Conservation (phyloP, 176 grass and related monocot genomes). For the Elaeis guineensis region DNA sequence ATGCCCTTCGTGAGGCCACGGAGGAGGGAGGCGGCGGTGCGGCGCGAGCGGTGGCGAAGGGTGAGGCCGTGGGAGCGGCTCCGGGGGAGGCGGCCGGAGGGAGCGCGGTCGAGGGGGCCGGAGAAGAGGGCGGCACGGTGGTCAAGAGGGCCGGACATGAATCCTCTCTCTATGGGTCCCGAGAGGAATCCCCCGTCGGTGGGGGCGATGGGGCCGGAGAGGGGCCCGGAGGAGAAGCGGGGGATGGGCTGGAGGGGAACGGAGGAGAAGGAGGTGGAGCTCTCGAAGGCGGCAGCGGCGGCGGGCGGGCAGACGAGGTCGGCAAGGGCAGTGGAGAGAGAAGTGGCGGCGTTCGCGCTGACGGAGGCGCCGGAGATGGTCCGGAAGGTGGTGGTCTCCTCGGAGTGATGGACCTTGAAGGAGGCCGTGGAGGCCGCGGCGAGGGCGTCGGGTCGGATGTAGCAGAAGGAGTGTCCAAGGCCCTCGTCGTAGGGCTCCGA, state of each 20-base stretch:
- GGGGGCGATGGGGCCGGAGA: slow-evolving; percentile 38
- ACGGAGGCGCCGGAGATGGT: slow-evolving; percentile 64
- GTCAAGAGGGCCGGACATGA: slow-evolving; percentile 72
- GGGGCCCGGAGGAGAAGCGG: slow-evolving; percentile 50
- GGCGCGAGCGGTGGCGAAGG: slow-evolving; percentile 24
- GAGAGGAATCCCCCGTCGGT: slow-evolving; percentile 38
- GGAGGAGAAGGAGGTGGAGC: slow-evolving; percentile 78
- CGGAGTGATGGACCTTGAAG: slow-evolving; percentile 6
- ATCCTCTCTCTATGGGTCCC: slow-evolving; percentile 51
- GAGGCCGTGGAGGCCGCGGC: slow-evolving; percentile 21
- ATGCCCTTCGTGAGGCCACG: slow-evolving; percentile 18
- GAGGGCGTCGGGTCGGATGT: slow-evolving; percentile 35
- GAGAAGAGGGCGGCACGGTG: slow-evolving; percentile 43
- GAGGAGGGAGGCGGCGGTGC: slow-evolving; percentile 16
- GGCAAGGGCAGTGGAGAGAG: slow-evolving; percentile 58
- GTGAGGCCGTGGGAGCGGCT: slow-evolving; percentile 58
- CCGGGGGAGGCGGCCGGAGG: slow-evolving; percentile 28
- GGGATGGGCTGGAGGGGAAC: slow-evolving; percentile 64
- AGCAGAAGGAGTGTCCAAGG: slow-evolving; percentile 77
- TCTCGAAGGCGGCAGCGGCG: slow-evolving; percentile 50
- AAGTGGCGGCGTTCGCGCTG: slow-evolving; percentile 72
- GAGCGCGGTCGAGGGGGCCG: slow-evolving; percentile 32
- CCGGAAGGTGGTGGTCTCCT: slow-evolving; percentile 43
- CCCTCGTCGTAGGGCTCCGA: slow-evolving; percentile 73
- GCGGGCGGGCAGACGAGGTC: slow-evolving; percentile 16